Percentiles rank a stretch among this genome's conserved stretches.
Conservation (phyloP, 495 filamentous ascomycete species). For the Daldinia childiae region DNA sequence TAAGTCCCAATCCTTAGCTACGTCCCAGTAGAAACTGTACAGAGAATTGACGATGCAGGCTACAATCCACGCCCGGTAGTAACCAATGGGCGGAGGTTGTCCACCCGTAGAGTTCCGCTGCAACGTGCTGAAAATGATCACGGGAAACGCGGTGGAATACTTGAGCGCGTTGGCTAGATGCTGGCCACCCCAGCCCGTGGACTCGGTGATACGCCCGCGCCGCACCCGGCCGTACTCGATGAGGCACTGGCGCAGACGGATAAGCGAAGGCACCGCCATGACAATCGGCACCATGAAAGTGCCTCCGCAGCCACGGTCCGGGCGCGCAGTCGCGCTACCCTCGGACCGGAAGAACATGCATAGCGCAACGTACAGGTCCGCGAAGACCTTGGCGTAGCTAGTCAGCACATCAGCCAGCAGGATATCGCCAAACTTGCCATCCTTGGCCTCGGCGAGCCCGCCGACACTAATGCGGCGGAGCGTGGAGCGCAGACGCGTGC, state of each 20-base stretch:
- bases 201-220: slow-evolving; percentile 55
- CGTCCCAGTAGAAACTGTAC: slow-evolving; percentile 98
- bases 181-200: slow-evolving; percentile 73
- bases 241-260: slow-evolving; percentile 91
- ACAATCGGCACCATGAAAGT: slow-evolving; percentile 78
- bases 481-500: slow-evolving; percentile 75
- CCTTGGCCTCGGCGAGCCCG: slow-evolving; percentile 78
- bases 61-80: slow-evolving; percentile 64
- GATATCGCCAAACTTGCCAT: slow-evolving; percentile 93
- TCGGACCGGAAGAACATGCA: slow-evolving; percentile 84
- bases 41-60: slow-evolving; percentile 80
- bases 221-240: slow-evolving; percentile 85
- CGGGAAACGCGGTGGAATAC: slow-evolving; percentile 90
- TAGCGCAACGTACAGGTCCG: slow-evolving; percentile 84
- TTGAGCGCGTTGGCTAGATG: slow-evolving; percentile 94
- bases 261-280: slow-evolving; percentile 80
- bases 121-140: slow-evolving; percentile 79
- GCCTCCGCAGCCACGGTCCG: slow-evolving; percentile 83
- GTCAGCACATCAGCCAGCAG: slow-evolving; percentile 94
- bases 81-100: slow-evolving; percentile 45
- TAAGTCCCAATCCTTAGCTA: slow-evolving; percentile 96
- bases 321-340: slow-evolving; percentile 73
- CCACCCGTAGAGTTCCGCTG: slow-evolving; percentile 70
- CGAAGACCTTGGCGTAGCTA: slow-evolving; percentile 90
- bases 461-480: slow-evolving; percentile 79